Evolutionary conservation across 2,329 filamentous ascomycete genomes (phyloP), one percentile per base, ranked within the genome.

Genomic region (Pseudogymnoascus sp.): DNA sequence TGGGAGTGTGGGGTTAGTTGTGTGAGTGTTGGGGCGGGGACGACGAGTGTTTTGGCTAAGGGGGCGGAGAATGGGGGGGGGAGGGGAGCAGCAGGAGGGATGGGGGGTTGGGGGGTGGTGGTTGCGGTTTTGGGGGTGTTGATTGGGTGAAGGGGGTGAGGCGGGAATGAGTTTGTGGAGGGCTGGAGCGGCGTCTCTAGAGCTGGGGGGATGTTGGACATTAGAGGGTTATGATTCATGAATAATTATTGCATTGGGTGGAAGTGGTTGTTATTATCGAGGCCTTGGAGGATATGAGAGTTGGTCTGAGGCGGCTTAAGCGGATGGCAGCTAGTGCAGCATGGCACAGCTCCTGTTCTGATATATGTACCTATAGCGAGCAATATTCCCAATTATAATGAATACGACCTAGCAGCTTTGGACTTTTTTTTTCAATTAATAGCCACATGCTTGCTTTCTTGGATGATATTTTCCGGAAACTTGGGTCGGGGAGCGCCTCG

Each of bases 1-100:
- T 96, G 88, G 74, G 76, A 75, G 3, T 96, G 92, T 75, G 92
- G 90, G 0, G 83, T 82, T 21, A 92, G 87, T 73, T 96, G 91
- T 76, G 87, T 86, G 31, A 82, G 85, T 4, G 74, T 73, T 41
- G 79, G 79, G 6, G 78, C 80, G 54, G 87, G 83, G n/a, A 82
- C 77, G 6, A 84, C 82, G 28, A 79, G 16, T 10, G 65, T 72
- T 10, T 43, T 66, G 43, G 68, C 68, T 62, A 73, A 73, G 57
- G 68, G 19, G 19, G 21, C 5, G 7, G 25, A 23, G 45, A 28
- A 28, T 54, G 45, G 6, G 19, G 45, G 6, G 19, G 14, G 6
- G 16, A 54, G 19, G 45, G 25, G 21, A 3, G 23, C 3, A 25
- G 23, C 3, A 25, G 28, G 31, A 4, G 6, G 45, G 3, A 14